Base-by-base conservation (phyloP, 2,329 filamentous ascomycete species). In the Zalaria sp. region DNA sequence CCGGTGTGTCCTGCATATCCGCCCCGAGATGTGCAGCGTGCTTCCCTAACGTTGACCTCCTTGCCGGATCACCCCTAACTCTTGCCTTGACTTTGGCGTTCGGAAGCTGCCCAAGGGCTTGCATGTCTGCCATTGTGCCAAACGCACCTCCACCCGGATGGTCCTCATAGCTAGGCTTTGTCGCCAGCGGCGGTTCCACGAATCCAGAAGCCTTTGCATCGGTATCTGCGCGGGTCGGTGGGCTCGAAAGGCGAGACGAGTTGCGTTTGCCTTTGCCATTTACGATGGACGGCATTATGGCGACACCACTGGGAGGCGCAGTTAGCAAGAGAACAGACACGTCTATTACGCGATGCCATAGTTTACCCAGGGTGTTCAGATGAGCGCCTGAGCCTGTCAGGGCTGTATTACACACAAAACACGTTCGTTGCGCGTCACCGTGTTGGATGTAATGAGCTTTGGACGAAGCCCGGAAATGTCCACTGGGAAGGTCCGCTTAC, bases 101-200 rank as follows among this genome's bases (percentile, higher is more conserved):
- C 8, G 87, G 87, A 51, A 79, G 69, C 42, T 78, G 72, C 34
- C 87, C 87, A 43, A 94, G 65, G 26, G 87, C 80, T 41, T 79
- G 79, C 87, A 93, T 93, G 53, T 80, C 80, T 60, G 84, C 80
- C 44, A 93, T 68, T 11, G 93, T 83, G 48, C 83, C 83, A 58
- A 78, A 76, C 38, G 81, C 72, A 53, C 81, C 68, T 51, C 91
- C 72, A 36, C 82, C 83, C 7, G 29, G 29, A 57, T 74, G 68
- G 51, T 93, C 85, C 66, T 84, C 77, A 57, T 81, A 93, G 57
- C 82, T 89, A 7, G 87, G 70, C 37, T 65, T 65, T 37, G 69
- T 67, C 44, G 71, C 67, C 37, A 73, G 53, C 32, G 68, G 59
- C 38, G 77, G 77, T 59, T 81, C 77, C 34, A 67, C 59, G 76